phyloP scores from a whole-genome alignment of 371 early-diverging fungal genomes.

The Syncephalastrum contaminatum region DNA sequence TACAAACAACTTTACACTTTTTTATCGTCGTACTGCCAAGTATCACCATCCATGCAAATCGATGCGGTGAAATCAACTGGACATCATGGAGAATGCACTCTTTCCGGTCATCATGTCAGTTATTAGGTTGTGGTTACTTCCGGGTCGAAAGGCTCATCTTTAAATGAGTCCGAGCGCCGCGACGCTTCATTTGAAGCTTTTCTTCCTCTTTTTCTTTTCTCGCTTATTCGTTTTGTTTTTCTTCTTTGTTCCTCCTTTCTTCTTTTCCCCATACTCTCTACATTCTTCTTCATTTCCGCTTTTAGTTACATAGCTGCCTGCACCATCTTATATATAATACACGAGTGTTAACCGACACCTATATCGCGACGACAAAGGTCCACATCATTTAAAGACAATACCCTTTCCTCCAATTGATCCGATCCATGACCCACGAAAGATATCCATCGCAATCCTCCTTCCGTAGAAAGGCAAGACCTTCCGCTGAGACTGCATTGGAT shows the following conservation, averaged over 20 bases:
- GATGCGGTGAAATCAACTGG: neutral
- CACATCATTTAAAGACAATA: too few relatives aligned
- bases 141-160: neutral
- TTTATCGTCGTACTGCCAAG: neutral
- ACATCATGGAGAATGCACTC: conserved; percentile 11
- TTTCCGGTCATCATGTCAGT: conserved; percentile 5
- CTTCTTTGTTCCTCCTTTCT: conserved; percentile 3
- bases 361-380: too few relatives aligned
- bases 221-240: neutral
- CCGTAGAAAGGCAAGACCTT: too few relatives aligned
- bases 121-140: conserved; percentile 7
- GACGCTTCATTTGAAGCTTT: too few relatives aligned
- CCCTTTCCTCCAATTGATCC: too few relatives aligned
- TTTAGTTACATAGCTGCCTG: neutral
- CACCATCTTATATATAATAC: too few relatives aligned
- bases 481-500: too few relatives aligned
- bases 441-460: too few relatives aligned
- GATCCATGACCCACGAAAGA: too few relatives aligned
- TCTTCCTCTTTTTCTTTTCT: neutral
- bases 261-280: neutral
- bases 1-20: too few relatives aligned
- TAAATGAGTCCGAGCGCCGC: neutral
- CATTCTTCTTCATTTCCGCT: neutral
- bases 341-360: too few relatives aligned
- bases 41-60: conserved; percentile 11